phyloP scores from a whole-genome alignment of 495 filamentous ascomycete species.

The Aspergillus egyptiacus region DNA sequence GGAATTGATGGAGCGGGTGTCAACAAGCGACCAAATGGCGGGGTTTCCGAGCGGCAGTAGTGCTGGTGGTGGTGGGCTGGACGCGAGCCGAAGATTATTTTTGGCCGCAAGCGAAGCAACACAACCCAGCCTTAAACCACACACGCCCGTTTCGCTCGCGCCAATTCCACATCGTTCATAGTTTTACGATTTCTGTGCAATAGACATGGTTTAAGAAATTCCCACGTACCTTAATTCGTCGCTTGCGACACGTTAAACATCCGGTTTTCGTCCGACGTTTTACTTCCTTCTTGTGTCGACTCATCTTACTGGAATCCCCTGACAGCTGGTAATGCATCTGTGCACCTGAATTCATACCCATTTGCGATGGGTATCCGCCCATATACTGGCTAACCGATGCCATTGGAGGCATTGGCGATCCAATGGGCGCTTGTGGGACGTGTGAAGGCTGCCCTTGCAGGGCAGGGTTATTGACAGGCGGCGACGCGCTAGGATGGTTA shows the following conservation, averaged over 20 bases:
- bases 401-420: slow-evolving; percentile 43
- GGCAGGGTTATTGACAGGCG: slow-evolving; percentile 22
- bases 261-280: slow-evolving; percentile 97
- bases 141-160: slow-evolving; percentile 10
- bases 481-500: slow-evolving; percentile 23
- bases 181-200: background rate
- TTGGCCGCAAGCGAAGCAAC: slow-evolving; percentile 40
- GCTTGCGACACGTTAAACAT: slow-evolving; percentile 92
- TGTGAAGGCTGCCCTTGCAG: slow-evolving; percentile 33
- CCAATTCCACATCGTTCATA: background rate
- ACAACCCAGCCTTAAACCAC: slow-evolving; percentile 17
- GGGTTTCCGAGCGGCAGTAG: slow-evolving; percentile 23
- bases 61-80: slow-evolving; percentile 26
- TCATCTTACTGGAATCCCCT: slow-evolving; percentile 52
- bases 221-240: slow-evolving; percentile 90
- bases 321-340: slow-evolving; percentile 42
- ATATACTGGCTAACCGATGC: slow-evolving; percentile 42
- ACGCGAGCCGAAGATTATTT: slow-evolving; percentile 25
- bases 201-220: background rate
- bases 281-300: slow-evolving; percentile 96
- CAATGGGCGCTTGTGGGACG: slow-evolving; percentile 41
- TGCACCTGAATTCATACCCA: slow-evolving; percentile 31
- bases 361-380: slow-evolving; percentile 36
- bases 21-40: slow-evolving; percentile 30
- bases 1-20: slow-evolving; percentile 15